Percentiles rank a stretch among this genome's conserved stretches.
Conservation (phyloP, 2,329 filamentous ascomycete genomes). For the Emergomyces orientalis region DNA sequence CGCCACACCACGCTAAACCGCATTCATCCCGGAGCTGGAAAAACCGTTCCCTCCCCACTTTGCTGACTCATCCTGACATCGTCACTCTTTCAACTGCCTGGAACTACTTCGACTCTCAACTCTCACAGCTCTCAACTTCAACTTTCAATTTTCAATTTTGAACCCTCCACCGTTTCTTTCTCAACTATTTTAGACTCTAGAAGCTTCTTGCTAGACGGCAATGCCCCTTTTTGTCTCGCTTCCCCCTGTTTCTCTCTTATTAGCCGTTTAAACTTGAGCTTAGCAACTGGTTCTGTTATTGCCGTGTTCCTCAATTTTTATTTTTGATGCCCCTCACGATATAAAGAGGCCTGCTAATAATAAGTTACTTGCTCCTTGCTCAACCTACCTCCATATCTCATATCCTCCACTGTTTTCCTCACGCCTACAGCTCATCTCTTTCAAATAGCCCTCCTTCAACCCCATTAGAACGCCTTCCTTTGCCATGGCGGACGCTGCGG, state of each 20-base stretch:
- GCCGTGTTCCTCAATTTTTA: background rate
- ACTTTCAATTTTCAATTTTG: background rate
- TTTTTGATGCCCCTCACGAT: background rate
- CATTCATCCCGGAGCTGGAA: background rate
- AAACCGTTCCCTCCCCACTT: background rate
- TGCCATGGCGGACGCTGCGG: constrained; percentile 58
- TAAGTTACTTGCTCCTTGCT: background rate
- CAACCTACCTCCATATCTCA: background rate
- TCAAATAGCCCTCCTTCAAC: background rate
- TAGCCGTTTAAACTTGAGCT: background rate
- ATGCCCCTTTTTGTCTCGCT: background rate
- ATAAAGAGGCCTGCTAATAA: background rate
- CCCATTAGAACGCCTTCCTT: constrained; percentile 3
- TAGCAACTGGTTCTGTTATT: background rate
- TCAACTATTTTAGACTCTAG: background rate
- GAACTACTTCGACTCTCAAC: background rate
- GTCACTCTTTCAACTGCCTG: background rate
- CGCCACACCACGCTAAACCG: background rate
- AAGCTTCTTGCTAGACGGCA: background rate
- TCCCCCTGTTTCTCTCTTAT: background rate
- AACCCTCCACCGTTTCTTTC: background rate
- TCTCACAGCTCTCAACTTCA: too few species aligned
- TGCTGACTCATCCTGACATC: background rate
- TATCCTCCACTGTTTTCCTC: background rate
- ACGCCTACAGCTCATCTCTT: too few species aligned